Percentiles rank a stretch among this genome's conserved stretches.
Conservation (phyloP, 163 green algal genomes). For the Scenedesmus sp. region DNA sequence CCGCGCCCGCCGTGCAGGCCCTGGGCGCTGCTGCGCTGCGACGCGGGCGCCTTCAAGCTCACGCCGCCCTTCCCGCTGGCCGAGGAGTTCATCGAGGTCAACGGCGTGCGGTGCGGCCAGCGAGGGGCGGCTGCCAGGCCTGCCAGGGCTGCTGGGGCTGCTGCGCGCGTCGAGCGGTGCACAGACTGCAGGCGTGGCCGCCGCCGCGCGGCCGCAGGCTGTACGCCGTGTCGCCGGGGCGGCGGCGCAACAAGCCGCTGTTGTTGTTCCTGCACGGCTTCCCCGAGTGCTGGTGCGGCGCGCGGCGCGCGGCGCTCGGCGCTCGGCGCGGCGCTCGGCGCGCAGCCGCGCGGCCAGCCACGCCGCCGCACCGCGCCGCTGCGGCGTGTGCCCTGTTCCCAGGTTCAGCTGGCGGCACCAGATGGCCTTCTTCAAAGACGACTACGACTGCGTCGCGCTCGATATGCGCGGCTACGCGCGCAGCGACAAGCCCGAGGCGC, state of each 20-base stretch:
- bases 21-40: neutral
- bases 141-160: no score
- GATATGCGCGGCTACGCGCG: conserved; percentile 79
- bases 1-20: no score
- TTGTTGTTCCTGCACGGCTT: conserved; percentile 86
- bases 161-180: no score
- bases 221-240: conserved; percentile 50
- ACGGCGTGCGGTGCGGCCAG: no score
- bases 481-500: conserved; percentile 66
- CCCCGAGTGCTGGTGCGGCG: conserved; percentile 68
- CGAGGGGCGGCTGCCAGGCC: no score
- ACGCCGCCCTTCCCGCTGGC: conserved; percentile 21
- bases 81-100: conserved; percentile 46
- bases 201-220: no score
- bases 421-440: conserved; percentile 60
- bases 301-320: no score
- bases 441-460: conserved; percentile 75
- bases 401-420: conserved; percentile 76
- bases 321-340: no score
- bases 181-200: no score
- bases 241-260: conserved; percentile 58
- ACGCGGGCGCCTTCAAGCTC: conserved; percentile 14
- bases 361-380: no score
- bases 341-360: no score
- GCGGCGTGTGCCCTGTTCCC: no score